Base-by-base conservation (phyloP, 2,329 filamentous ascomycete genomes). In the Hypoxylon sp. region DNA sequence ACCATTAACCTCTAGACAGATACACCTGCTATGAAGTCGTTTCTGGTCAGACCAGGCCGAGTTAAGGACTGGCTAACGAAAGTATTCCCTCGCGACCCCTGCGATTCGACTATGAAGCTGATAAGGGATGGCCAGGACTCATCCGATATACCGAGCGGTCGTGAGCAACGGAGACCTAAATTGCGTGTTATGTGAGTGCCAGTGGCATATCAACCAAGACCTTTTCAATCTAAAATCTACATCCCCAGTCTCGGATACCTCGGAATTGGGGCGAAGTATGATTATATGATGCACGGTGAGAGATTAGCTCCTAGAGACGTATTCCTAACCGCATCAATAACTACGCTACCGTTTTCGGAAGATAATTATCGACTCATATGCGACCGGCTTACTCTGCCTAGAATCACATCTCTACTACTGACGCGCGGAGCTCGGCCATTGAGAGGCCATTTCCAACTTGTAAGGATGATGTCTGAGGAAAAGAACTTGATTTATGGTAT, bases 381-480 rank as follows among this genome's bases (percentile, higher is more conserved):
- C 29, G 11, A 57, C 13, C 56, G 29, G 4, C 19, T 65, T 37
- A 9, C 4, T 26, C 8, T 65, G 13, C 63, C 63, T 17, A 17
- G 5, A n/a, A 22, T 65, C 9, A 61, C 56, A 5, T 50, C 48
- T 42, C 14, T 61, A n/a, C 13, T 65, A 52, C 13, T 53, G 3
- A 22, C 35, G 1, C 56, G 56, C 35, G 44, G n/a, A 26, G 44
- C 44, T 19, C 33, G 31, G 3, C 3, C 35, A 29, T 29, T 56
- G 46, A 60, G 52, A 24, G 56, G 63, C 26, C 56, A 65, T 14
- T 65, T 60, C 19, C 56, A 65, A 46, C 26, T 61, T 0, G 19
- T n/a, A 3, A 53, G n/a, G 19, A 26, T 61, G 46, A 11, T 52
- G 9, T 52, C 44, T 17, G 19, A 47, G 29, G 31, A 33, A 5